Conservation (phyloP, 306 rosid species). For the Cicer judaicum region DNA sequence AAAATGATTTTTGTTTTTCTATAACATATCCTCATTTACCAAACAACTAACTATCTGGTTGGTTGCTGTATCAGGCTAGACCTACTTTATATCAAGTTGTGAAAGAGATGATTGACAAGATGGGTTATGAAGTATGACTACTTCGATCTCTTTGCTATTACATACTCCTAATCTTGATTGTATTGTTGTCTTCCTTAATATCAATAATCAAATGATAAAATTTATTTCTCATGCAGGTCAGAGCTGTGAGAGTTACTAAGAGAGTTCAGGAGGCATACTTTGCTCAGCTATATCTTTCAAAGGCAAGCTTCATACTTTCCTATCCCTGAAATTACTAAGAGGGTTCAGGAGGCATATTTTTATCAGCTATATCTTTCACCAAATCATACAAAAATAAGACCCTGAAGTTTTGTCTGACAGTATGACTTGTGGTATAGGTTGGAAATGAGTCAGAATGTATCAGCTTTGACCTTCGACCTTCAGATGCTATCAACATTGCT, state of each 20-base stretch:
- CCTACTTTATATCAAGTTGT: slow-evolving; percentile 97
- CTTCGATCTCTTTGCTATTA: slow-evolving; percentile 28
- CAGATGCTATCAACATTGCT: slow-evolving; percentile 98
- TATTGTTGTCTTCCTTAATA: slow-evolving; percentile 8
- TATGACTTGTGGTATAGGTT: slow-evolving; percentile 54
- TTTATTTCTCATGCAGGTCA: slow-evolving; percentile 64
- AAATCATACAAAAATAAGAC: neutral
- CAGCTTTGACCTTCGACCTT: slow-evolving; percentile 97
- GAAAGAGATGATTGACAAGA: slow-evolving; percentile 91
- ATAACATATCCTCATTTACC: slow-evolving; percentile 30
- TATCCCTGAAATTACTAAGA: slow-evolving; percentile 62
- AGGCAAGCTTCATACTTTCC: slow-evolving; percentile 55
- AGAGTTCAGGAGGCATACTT: slow-evolving; percentile 97
- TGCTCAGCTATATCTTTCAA: slow-evolving; percentile 88
- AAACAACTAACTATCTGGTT: slow-evolving; percentile 39
- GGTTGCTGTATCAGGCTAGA: slow-evolving; percentile 74
- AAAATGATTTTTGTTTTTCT: slow-evolving; percentile 26
- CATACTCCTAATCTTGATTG: slow-evolving; percentile 25
- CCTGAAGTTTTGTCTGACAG: slow-evolving; percentile 24
- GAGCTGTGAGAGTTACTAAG: slow-evolving; percentile 83
- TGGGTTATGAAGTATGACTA: slow-evolving; percentile 90
- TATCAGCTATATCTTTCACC: slow-evolving; percentile 77
- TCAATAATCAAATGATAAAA: slow-evolving; percentile 34
- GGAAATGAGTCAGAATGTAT: slow-evolving; percentile 74
- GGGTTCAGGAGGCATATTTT: slow-evolving; percentile 94